Base-by-base conservation (phyloP, 352 stramenopile species). In the Pythium apleroticum region DNA sequence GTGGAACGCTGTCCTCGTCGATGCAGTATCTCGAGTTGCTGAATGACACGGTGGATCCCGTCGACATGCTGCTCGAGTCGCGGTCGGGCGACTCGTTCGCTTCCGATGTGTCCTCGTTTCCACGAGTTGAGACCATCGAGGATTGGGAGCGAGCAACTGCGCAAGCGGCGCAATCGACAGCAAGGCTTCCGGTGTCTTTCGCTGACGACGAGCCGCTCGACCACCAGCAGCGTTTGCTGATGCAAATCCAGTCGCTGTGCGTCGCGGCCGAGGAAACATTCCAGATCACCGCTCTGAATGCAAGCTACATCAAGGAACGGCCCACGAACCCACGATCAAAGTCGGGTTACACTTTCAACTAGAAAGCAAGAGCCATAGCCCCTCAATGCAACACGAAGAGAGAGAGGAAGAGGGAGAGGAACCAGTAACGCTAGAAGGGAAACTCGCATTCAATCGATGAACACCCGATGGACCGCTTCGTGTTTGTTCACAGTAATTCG, bases 221-320 rank as follows among this genome's bases (percentile, higher is more conserved):
- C 52, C 28, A 59, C n/a, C 52, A 59, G 10, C 52, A 59, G 52
- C 52, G 46, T 17, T 22, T 53, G 27, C 50, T 57, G 27, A 3
- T 28, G 50, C 27, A 57, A 41, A 39, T 57, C 24, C 25, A 50
- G 24, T 39, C 57, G 46, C 57, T 64, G 20, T 64, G 57, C 20
- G 28, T 49, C 31, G 49, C 59, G 2, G 59, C 59, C 19, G 59
- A 65, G n/a, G 22, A 59, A 30, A 59, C 59, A 11, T 65, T 45
- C 50, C 59, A 65, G 28, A 65, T 65, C 59, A 59, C 59, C 25
- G 49, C 49, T 10, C 12, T 54, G 17, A 41, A 17, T 2, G 37
- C 22, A 5, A 65, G 57, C 28, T 35, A 25, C 10, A 19, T 64
- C 41, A 31, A 52, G 7, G 45, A 64, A 31, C 7, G 30, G 25